Evolutionary conservation across 2,329 filamentous ascomycete genomes (phyloP).

Genomic region (Trichoderma sp.): DNA sequence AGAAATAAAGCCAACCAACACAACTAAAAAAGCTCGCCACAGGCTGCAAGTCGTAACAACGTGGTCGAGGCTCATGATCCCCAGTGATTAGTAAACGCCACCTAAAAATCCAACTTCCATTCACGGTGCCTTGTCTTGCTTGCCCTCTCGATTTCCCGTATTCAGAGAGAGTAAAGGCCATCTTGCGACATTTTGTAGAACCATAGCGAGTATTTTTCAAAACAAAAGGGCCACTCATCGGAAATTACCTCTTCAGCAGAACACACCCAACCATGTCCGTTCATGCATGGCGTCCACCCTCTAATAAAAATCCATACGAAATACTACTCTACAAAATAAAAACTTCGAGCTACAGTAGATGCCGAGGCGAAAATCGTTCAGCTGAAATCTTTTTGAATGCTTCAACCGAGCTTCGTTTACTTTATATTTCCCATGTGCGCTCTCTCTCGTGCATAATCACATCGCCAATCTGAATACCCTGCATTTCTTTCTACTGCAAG

Average conservation of each 20-base stretch:
- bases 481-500: neutral
- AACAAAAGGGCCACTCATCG: neutral
- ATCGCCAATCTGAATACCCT: neutral
- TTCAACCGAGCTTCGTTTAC: neutral
- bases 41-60: neutral
- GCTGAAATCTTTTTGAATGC: neutral
- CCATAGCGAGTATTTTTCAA: neutral
- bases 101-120: neutral
- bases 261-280: neutral
- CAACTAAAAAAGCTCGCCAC: neutral
- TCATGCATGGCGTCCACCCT: neutral
- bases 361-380: neutral
- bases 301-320: neutral
- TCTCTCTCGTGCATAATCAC: neutral
- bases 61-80: neutral
- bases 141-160: neutral
- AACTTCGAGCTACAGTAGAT: neutral
- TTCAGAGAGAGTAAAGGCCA: neutral
- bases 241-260: conserved; percentile 1
- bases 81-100: neutral
- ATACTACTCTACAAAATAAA: neutral
- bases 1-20: neutral
- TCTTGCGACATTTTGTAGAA: neutral
- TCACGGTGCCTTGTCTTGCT: neutral
- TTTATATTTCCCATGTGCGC: neutral